Evolutionary conservation across 176 grass and related monocot genomes (phyloP).

Genomic region (Zea luxurians): DNA sequence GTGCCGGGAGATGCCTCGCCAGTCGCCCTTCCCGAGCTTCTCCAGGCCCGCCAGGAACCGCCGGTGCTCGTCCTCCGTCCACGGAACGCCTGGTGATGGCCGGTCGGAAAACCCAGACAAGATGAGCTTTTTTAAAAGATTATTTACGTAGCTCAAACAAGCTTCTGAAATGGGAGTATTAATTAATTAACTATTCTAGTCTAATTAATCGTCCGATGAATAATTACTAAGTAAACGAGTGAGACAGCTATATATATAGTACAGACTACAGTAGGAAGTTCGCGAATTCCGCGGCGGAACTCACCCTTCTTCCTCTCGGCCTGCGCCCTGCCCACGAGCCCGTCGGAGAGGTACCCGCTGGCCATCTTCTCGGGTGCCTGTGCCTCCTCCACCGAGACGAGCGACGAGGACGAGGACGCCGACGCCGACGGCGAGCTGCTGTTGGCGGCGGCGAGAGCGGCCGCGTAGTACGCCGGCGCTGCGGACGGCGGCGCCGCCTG

Average conservation of each 20-base stretch:
- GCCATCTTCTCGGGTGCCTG: conserved; percentile 57
- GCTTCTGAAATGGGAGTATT: not conserved
- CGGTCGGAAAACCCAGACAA: no score
- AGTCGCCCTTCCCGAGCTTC: conserved; percentile 86
- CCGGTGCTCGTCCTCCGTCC: conserved; percentile 88
- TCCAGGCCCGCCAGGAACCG: conserved; percentile 71
- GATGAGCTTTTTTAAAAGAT: not conserved
- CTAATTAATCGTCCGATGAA: no score
- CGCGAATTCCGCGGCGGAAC: not conserved
- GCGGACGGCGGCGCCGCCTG: not conserved
- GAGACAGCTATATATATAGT: no score
- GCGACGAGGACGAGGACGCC: conserved; percentile 68
- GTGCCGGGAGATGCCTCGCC: conserved; percentile 85
- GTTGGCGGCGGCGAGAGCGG: conserved; percentile 31
- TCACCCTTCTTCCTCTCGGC: conserved; percentile 84
- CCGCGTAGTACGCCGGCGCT: conserved; percentile 33
- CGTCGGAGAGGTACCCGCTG: conserved; percentile 79
- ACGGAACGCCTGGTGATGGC: conserved; percentile 55
- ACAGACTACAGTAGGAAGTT: no score
- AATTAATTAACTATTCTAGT: no score
- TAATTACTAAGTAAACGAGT: no score
- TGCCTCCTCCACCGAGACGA: conserved; percentile 60
- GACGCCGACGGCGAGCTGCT: conserved; percentile 38
- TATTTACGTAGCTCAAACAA: not conserved
- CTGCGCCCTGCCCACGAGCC: conserved; percentile 57